Conservation (phyloP, 805 yeast species). For the Spathaspora arborariae region DNA sequence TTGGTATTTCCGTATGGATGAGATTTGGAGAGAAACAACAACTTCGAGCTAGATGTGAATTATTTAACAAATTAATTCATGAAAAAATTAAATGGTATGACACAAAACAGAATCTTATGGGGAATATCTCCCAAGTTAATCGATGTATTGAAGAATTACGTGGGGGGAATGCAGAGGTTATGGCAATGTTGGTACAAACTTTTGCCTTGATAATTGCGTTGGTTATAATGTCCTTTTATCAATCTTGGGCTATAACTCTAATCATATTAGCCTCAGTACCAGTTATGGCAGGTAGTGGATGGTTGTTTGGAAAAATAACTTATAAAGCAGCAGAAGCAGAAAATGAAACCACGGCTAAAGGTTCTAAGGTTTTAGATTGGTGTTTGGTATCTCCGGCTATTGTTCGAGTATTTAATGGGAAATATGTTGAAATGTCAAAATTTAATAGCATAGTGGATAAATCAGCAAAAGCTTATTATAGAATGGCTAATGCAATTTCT, state of each 20-base stretch:
- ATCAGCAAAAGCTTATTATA: conserved; percentile 39
- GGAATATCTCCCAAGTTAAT: conserved; percentile 61
- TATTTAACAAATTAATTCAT: conserved; percentile 44
- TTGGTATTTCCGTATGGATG: conserved; percentile 61
- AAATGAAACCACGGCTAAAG: conserved; percentile 50
- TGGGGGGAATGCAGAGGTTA: conserved; percentile 61
- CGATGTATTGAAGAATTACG: conserved; percentile 73
- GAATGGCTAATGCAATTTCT: conserved; percentile 45
- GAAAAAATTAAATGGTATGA: conserved; percentile 65
- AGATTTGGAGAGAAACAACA: conserved; percentile 70
- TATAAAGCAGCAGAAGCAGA: conserved; percentile 50
- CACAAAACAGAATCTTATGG: conserved; percentile 48
- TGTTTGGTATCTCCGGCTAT: conserved; percentile 54
- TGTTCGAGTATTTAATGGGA: conserved; percentile 60
- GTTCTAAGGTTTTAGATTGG: conserved; percentile 70
- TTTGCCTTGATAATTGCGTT: conserved; percentile 51
- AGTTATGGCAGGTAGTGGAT: conserved; percentile 48
- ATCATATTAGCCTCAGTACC: conserved; percentile 77
- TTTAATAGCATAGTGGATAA: conserved; percentile 35
- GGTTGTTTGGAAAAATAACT: conserved; percentile 48
- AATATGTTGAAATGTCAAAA: conserved; percentile 43
- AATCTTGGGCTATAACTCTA: conserved; percentile 83
- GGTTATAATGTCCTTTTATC: conserved; percentile 61
- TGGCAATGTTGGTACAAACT: conserved; percentile 55
- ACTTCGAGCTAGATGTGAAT: conserved; percentile 43